These are phyloP conservation scores for Penicillium tannophilum DNA, from an alignment of 495 filamentous ascomycete species.

Conservation along the genomic window DNA sequence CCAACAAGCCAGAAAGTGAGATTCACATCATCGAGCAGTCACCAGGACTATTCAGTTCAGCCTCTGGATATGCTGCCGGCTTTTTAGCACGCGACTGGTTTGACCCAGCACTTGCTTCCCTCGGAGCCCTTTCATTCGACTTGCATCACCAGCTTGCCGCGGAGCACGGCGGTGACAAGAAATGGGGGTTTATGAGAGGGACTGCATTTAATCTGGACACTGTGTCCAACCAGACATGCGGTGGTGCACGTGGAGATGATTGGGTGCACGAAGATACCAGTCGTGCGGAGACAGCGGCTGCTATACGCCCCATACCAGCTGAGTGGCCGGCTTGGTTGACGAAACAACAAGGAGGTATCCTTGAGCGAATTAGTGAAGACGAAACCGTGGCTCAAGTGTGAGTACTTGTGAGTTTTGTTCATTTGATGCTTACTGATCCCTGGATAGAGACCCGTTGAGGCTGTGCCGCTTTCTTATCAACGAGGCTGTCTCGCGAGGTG, in stretches of 20 bases:
- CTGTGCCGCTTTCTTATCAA: slow-evolving; percentile 67
- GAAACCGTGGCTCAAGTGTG: slow-evolving; percentile 67
- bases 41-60: slow-evolving; percentile 65
- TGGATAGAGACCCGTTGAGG: slow-evolving; percentile 55
- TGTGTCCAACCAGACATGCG: slow-evolving; percentile 30
- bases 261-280: slow-evolving; percentile 66
- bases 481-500: slow-evolving; percentile 58
- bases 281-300: slow-evolving; percentile 57
- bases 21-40: slow-evolving; percentile 74
- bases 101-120: slow-evolving; percentile 47
- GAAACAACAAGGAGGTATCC: slow-evolving; percentile 44
- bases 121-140: slow-evolving; percentile 69
- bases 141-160: slow-evolving; percentile 67
- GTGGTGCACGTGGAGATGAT: slow-evolving; percentile 52
- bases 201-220: slow-evolving; percentile 57
- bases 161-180: slow-evolving; percentile 56
- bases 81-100: slow-evolving; percentile 81
- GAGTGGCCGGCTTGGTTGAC: slow-evolving; percentile 60
- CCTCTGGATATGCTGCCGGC: slow-evolving; percentile 73
- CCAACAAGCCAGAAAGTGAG: slow-evolving; percentile 46
- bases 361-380: slow-evolving; percentile 66
- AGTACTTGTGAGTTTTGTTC: slow-evolving; percentile 18
- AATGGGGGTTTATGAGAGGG: slow-evolving; percentile 71
- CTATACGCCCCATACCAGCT: slow-evolving; percentile 5
- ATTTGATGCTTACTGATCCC: slow-evolving; percentile 12